Conservation (phyloP, 441 rosid genomes). For the Aquilaria agallochum region DNA sequence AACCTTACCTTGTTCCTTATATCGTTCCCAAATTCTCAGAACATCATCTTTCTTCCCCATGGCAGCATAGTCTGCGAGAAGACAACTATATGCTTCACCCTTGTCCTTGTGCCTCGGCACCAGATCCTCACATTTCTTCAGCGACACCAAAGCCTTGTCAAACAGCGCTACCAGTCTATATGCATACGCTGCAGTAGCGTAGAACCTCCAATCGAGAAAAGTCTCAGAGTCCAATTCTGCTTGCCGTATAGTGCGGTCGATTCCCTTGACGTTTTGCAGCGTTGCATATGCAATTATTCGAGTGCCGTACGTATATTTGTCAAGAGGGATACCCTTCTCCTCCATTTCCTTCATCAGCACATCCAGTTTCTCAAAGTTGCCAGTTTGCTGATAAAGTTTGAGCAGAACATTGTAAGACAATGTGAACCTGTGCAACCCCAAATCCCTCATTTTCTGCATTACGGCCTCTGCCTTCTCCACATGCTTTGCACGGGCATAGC, state of each 20-base stretch:
- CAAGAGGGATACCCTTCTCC: slow-evolving; percentile 14
- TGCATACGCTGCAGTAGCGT: slow-evolving; percentile 21
- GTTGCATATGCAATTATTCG: slow-evolving; percentile 13
- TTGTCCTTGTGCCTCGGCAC: slow-evolving; percentile 8
- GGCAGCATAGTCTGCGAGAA: slow-evolving; percentile 36
- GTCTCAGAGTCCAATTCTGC: slow-evolving; percentile 7
- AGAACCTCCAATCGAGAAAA: slow-evolving; percentile 16
- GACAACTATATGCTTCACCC: slow-evolving; percentile 24
- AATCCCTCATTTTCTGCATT: slow-evolving; percentile 30
- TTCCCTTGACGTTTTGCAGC: slow-evolving; percentile 16
- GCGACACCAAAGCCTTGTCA: slow-evolving; percentile 20
- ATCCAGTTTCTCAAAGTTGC: slow-evolving; percentile 24
- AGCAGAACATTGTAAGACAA: slow-evolving; percentile 28
- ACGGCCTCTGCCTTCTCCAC: slow-evolving; percentile 30
- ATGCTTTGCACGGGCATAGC: slow-evolving; percentile 16
- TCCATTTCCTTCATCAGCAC: slow-evolving; percentile 32
- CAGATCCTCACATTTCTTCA: slow-evolving; percentile 36
- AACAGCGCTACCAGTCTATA: slow-evolving; percentile 22
- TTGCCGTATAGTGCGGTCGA: slow-evolving; percentile 23
- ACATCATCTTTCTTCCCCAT: slow-evolving; percentile 49
- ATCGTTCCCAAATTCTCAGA: slow-evolving; percentile 43
- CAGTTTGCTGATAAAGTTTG: slow-evolving; percentile 20
- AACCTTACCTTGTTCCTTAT: slow-evolving; percentile 25
- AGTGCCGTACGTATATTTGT: slow-evolving; percentile 11
- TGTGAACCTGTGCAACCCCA: slow-evolving; percentile 13